These are phyloP conservation scores for Panicum virgatum DNA, from an alignment of 202 grass and related monocot species.

Conservation along the genomic window DNA sequence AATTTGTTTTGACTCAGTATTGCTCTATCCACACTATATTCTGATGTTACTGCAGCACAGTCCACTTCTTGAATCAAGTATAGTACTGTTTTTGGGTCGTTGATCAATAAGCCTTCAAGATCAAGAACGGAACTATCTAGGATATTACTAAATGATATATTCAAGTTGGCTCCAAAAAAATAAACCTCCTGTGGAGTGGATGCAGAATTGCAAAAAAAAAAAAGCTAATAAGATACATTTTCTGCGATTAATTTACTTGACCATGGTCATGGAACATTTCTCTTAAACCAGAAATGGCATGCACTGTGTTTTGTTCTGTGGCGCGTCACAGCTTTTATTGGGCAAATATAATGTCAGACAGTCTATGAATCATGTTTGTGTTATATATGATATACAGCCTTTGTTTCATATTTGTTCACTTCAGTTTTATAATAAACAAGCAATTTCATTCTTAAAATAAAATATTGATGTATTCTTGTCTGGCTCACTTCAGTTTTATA, in stretches of 20 bases:
- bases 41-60: background rate
- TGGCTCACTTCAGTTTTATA: no score
- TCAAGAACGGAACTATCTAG: background rate
- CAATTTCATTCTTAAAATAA: conserved; percentile 1
- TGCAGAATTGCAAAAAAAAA: background rate
- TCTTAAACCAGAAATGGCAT: background rate
- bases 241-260: background rate
- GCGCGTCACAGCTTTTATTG: background rate
- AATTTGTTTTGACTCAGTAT: background rate
- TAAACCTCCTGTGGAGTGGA: background rate
- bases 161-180: background rate
- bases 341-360: background rate
- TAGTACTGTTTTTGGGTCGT: background rate
- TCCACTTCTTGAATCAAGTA: conserved; percentile 23
- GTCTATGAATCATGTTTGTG: background rate
- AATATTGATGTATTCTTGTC: background rate
- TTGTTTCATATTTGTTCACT: conserved; percentile 17
- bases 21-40: background rate
- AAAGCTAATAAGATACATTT: background rate
- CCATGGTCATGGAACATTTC: background rate
- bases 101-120: background rate
- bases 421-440: background rate
- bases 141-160: background rate
- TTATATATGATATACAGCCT: conserved; percentile 11
- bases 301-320: background rate